Percentiles rank a stretch among this genome's conserved stretches.
Evolutionary conservation across 2,329 filamentous ascomycete species (phyloP).

Genomic region (Daldinia sp.): DNA sequence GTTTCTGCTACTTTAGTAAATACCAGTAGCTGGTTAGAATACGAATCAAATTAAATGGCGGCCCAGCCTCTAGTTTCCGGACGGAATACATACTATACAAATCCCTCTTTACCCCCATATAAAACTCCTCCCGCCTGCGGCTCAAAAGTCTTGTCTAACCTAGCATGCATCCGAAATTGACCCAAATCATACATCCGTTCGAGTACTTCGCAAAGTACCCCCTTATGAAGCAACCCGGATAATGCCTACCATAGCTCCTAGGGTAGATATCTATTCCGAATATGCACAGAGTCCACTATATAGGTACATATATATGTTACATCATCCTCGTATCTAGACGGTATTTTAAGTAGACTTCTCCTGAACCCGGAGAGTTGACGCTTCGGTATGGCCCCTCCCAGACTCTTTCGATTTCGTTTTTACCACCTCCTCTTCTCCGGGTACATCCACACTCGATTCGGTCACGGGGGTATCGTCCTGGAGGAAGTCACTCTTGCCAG

Average conservation of each 20-base stretch:
- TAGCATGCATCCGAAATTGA: neutral
- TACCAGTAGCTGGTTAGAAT: conserved; percentile 19
- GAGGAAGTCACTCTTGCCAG: conserved; percentile 83
- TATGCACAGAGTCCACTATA: neutral
- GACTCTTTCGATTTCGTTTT: conserved; percentile 29
- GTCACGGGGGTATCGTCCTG: conserved; percentile 53
- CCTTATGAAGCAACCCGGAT: neutral
- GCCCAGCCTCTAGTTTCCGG: neutral
- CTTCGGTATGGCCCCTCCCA: conserved; percentile 9
- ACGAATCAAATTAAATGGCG: neutral
- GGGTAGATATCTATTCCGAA: neutral
- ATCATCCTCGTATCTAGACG: neutral
- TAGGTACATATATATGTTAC: neutral
- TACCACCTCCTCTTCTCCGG: conserved; percentile 28
- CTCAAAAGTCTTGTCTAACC: neutral
- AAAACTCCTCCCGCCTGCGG: neutral
- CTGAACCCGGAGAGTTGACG: neutral
- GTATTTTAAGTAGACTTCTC: conserved; percentile 24
- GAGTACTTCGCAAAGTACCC: no score
- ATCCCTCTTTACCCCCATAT: neutral
- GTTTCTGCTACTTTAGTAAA: conserved; percentile 30
- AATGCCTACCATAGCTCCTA: neutral
- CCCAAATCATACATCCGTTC: neutral
- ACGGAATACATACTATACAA: neutral
- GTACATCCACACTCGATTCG: conserved; percentile 41